Evolutionary conservation across 2,329 filamentous ascomycete genomes (phyloP).

Genomic region (Ophiocordyceps australis): DNA sequence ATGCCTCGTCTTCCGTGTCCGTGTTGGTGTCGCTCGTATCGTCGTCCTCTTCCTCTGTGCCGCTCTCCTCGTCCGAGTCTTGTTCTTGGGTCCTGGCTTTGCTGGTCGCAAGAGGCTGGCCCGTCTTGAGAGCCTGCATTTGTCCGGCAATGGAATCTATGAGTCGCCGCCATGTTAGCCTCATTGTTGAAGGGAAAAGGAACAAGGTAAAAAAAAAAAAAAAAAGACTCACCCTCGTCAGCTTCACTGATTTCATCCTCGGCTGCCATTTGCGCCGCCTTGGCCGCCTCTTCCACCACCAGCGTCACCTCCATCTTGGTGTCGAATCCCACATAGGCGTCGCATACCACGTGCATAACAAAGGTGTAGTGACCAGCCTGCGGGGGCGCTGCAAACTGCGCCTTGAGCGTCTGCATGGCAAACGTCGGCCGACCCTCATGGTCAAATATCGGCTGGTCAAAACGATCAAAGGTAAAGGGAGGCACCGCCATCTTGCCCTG

Average conservation of each 20-base stretch:
- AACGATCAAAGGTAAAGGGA: slow-evolving; percentile 84
- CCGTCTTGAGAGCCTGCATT: slow-evolving; percentile 73
- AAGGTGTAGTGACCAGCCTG: slow-evolving; percentile 89
- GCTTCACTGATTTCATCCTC: slow-evolving; percentile 97
- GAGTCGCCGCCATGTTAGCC: background rate
- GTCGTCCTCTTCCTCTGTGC: slow-evolving; percentile 48
- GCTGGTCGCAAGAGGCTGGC: slow-evolving; percentile 38
- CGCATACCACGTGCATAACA: slow-evolving; percentile 82
- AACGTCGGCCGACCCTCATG: slow-evolving; percentile 74
- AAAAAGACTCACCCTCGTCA: slow-evolving; percentile 56
- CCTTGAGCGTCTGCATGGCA: slow-evolving; percentile 89
- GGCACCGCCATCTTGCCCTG: slow-evolving; percentile 93
- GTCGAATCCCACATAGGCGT: slow-evolving; percentile 90
- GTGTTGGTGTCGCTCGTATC: slow-evolving; percentile 53
- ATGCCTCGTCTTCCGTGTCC: slow-evolving; percentile 45
- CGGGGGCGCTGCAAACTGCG: slow-evolving; percentile 88
- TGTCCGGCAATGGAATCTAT: slow-evolving; percentile 77
- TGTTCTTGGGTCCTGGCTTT: slow-evolving; percentile 30
- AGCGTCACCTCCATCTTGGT: slow-evolving; percentile 81
- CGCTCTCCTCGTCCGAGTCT: slow-evolving; percentile 65
- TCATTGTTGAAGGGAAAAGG: slow-evolving; percentile 2
- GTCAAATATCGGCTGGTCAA: slow-evolving; percentile 77
- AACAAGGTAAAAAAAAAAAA: background rate
- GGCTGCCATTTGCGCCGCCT: slow-evolving; percentile 60
- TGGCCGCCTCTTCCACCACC: slow-evolving; percentile 73